Percentiles rank a stretch among this genome's conserved stretches.
phyloP scores from a whole-genome alignment of 257 asterid species.

The Verbena officinalis region DNA sequence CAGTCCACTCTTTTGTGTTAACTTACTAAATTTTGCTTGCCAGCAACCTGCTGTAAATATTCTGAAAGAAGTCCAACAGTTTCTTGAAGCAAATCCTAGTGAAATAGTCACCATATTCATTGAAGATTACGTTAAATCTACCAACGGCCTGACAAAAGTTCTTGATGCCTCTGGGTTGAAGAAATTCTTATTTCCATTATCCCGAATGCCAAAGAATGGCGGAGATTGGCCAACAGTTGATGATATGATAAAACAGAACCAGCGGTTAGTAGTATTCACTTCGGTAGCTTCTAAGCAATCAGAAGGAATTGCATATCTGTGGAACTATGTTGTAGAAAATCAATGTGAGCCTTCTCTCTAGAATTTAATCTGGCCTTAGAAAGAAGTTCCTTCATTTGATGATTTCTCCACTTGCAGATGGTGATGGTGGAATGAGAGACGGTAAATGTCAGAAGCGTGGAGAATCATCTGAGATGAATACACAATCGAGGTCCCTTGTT shows the following conservation, averaged over 20 bases:
- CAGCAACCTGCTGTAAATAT: slow-evolving; percentile 83
- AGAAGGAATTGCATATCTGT: slow-evolving; percentile 84
- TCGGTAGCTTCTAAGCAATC: slow-evolving; percentile 76
- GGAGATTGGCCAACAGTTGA: slow-evolving; percentile 87
- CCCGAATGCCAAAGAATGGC: slow-evolving; percentile 82
- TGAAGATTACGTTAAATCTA: slow-evolving; percentile 85
- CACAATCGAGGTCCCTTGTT: slow-evolving; percentile 71
- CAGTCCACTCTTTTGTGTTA: not conserved
- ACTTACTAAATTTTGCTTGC: slow-evolving; percentile 29
- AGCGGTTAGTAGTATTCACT: slow-evolving; percentile 88
- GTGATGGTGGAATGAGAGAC: slow-evolving; percentile 72
- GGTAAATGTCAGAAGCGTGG: slow-evolving; percentile 86
- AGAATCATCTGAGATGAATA: slow-evolving; percentile 74
- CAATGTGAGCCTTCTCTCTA: slow-evolving; percentile 57
- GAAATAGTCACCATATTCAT: slow-evolving; percentile 87
- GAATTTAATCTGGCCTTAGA: not conserved
- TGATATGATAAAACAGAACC: slow-evolving; percentile 76
- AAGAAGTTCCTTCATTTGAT: slow-evolving; percentile 4
- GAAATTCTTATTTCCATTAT: slow-evolving; percentile 76
- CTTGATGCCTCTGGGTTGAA: slow-evolving; percentile 73
- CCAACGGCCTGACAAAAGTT: slow-evolving; percentile 67
- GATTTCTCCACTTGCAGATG: slow-evolving; percentile 57
- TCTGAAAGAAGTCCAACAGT: slow-evolving; percentile 71
- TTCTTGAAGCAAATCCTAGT: slow-evolving; percentile 79
- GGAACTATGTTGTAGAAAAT: slow-evolving; percentile 88